Evolutionary conservation across 805 yeast species (phyloP).

Genomic region (Kregervanrija fluxuum): DNA sequence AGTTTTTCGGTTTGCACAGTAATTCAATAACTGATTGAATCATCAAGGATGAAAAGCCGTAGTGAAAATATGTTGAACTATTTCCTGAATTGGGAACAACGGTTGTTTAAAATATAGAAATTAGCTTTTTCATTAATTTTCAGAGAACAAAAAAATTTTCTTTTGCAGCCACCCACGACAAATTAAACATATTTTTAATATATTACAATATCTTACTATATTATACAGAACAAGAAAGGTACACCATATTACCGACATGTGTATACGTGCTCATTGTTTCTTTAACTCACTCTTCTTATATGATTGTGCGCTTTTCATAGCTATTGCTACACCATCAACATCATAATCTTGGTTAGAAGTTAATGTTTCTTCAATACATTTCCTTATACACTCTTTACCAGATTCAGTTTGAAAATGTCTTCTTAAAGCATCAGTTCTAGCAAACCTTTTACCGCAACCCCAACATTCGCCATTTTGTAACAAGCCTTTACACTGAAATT

Average conservation of each 20-base stretch:
- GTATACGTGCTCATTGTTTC: too few relatives aligned
- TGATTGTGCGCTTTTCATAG: constrained; percentile 9
- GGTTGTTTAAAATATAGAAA: too few relatives aligned
- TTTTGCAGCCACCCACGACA: too few relatives aligned
- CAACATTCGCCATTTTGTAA: constrained; percentile 47
- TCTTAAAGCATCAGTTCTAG: constrained; percentile 71
- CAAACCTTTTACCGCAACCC: constrained; percentile 81
- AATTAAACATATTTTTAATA: too few relatives aligned
- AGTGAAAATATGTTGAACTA: too few relatives aligned
- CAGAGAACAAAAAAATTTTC: too few relatives aligned
- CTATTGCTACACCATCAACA: constrained; percentile 7
- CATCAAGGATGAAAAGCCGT: not conserved
- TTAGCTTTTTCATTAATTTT: too few relatives aligned
- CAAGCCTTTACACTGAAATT: constrained; percentile 66
- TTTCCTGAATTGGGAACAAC: too few relatives aligned
- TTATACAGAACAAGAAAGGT: too few relatives aligned
- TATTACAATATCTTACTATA: too few relatives aligned
- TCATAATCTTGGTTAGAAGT: constrained; percentile 2
- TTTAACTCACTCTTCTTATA: not conserved
- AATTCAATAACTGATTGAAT: not conserved
- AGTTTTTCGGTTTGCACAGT: too few relatives aligned
- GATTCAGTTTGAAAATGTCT: constrained; percentile 77
- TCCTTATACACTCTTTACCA: constrained; percentile 65
- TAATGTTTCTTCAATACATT: constrained; percentile 41
- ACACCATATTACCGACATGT: too few relatives aligned